These are phyloP conservation scores for Elongisporangium undulatum DNA, from an alignment of 352 stramenopile genomes.

Conservation along the genomic window DNA sequence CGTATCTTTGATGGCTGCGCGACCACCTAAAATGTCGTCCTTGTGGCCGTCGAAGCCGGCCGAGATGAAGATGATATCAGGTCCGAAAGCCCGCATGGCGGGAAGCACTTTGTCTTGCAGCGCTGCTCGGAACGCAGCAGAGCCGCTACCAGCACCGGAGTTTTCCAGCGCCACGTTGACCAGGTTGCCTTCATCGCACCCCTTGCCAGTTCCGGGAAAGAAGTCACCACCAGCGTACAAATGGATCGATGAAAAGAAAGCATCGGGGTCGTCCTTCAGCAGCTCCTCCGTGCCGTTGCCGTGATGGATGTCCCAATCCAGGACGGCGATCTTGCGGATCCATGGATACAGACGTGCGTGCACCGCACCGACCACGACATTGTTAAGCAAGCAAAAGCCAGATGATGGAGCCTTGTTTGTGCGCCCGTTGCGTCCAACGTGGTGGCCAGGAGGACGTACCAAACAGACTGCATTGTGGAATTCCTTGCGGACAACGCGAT, in stretches of 20 bases:
- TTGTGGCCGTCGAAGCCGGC: constrained; percentile 85
- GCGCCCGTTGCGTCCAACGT: constrained; percentile 81
- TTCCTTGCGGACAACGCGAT: constrained; percentile 75
- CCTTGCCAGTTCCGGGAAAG: constrained; percentile 75
- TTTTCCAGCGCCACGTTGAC: constrained; percentile 82
- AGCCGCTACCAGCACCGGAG: constrained; percentile 56
- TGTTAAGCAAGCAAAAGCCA: constrained; percentile 99
- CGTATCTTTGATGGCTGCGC: constrained; percentile 73
- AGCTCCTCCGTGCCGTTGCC: constrained; percentile 97
- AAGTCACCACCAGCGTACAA: constrained; percentile 71
- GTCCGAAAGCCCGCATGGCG: constrained; percentile 66
- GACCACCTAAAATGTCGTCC: constrained; percentile 78
- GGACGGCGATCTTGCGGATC: constrained; percentile 93
- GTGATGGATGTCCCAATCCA: constrained; percentile 99
- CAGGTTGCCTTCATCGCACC: constrained; percentile 45
- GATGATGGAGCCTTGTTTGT: constrained; percentile 68
- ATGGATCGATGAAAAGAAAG: constrained; percentile 83
- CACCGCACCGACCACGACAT: constrained; percentile 97
- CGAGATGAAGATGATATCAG: constrained; percentile 87
- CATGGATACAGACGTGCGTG: constrained; percentile 91
- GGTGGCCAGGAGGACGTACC: constrained; percentile 91
- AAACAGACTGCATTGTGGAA: constrained; percentile 83
- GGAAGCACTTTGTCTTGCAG: constrained; percentile 61
- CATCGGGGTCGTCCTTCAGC: constrained; percentile 72
- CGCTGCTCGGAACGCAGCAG: constrained; percentile 56